Evolutionary conservation across 1,139 yeast genomes (phyloP), one percentile per base, ranked within the genome.

Genomic region (Hansenula sp.): DNA sequence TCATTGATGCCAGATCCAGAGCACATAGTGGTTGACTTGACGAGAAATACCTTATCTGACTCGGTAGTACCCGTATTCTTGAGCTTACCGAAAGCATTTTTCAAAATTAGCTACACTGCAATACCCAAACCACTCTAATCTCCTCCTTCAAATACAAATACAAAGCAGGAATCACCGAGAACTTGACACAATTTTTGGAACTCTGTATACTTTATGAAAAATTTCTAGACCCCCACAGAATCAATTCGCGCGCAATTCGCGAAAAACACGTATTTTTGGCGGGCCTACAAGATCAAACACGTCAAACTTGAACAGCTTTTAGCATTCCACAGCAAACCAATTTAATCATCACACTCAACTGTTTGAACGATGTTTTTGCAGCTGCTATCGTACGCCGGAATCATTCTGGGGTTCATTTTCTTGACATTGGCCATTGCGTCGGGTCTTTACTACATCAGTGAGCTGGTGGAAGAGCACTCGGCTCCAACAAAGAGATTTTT

Each of bases 401-500:
- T 80, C 1, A 68, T 82, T 1, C 62, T 79, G 2, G 97, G 97
- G 7, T 87, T 90, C 53, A 54, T 83, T 3, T 80, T 86, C 50
- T 71, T 88, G 39, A 79, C 87, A 0, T 64, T 82, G 40, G 77
- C 87, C 13, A 75, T 82, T 36, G 95, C 98, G 0, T 86, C 96
- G 4, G 97, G 96, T 2, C 69, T 92, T 31, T 92, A 90, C 66
- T 89, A 88, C 56, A 69, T 92, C 30, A 86, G 96, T 12, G 98
- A 92, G 60, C 68, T 89, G 34, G 95, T 92, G 14, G 99, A 92
- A 59, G 97, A 90, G 57, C 94, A 92, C 60, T 76, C 95, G 0
- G 94, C 84, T 45, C 79, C 90, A 39, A 85, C 98, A 17, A 84
- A 78, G 53, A 65, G 87, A 43, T 70, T 88, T 44, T 68, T 94